phyloP scores from a whole-genome alignment of 2,329 filamentous ascomycete species.

The Penicillium sp. region DNA sequence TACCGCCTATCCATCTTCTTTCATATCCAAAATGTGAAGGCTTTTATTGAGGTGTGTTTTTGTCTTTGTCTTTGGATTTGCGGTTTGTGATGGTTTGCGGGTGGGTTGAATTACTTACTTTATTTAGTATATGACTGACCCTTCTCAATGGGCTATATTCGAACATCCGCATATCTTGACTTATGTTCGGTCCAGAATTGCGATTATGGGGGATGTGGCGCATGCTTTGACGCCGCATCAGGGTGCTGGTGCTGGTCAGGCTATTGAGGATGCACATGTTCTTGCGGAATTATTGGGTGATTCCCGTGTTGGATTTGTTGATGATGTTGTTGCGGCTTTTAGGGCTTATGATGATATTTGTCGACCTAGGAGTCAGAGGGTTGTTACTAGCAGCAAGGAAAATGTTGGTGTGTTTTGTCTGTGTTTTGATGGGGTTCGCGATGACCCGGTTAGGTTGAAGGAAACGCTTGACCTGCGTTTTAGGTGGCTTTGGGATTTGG shows the following conservation, averaged over 20 bases:
- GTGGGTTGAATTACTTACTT: background rate
- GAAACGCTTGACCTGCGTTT: slow-evolving; percentile 25
- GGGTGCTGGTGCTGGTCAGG: slow-evolving; percentile 40
- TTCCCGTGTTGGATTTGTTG: slow-evolving; percentile 22
- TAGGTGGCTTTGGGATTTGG: slow-evolving; percentile 36
- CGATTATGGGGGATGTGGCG: slow-evolving; percentile 40
- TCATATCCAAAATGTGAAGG: slow-evolving; percentile 12
- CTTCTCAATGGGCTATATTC: slow-evolving; percentile 39
- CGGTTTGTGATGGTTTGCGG: background rate
- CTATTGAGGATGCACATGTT: slow-evolving; percentile 40
- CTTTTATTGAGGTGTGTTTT: slow-evolving; percentile 27
- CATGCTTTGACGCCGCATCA: slow-evolving; percentile 41
- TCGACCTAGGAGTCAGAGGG: slow-evolving; percentile 49
- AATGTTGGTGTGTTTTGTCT: slow-evolving; percentile 36
- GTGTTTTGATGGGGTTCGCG: slow-evolving; percentile 24
- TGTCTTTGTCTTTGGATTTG: too few relatives aligned
- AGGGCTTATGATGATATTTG: slow-evolving; percentile 52
- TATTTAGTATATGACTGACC: slow-evolving; percentile 30
- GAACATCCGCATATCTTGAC: slow-evolving; percentile 33
- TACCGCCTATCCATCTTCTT: background rate
- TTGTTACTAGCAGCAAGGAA: slow-evolving; percentile 52
- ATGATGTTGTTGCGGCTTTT: slow-evolving; percentile 48
- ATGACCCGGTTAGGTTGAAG: slow-evolving; percentile 27
- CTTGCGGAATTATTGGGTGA: slow-evolving; percentile 49
- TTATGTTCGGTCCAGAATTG: slow-evolving; percentile 29